Percentiles rank a stretch among this genome's conserved stretches.
These are phyloP conservation scores for Cymbopogon citratus DNA, from an alignment of 176 grass and related monocot genomes.

Conservation along the genomic window DNA sequence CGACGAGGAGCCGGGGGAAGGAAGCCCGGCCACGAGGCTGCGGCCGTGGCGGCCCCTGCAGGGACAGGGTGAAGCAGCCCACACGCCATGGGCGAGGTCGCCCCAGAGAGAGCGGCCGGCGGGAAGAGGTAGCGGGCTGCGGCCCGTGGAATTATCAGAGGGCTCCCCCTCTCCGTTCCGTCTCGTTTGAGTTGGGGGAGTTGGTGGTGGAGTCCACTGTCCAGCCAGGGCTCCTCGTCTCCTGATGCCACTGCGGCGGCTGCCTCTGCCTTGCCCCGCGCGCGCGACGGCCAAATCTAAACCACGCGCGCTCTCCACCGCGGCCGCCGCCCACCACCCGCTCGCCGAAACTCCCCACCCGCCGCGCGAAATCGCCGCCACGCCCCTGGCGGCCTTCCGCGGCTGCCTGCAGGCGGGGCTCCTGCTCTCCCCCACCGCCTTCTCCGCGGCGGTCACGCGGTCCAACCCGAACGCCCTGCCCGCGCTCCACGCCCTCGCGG, in stretches of 20 bases:
- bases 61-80: constrained; percentile 14
- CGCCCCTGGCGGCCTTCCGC: constrained; percentile 3
- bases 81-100: constrained; percentile 17
- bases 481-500: constrained; percentile 53
- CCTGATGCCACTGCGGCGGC: constrained; percentile 34
- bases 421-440: constrained; percentile 24
- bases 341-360: constrained; percentile 30
- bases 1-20: background rate
- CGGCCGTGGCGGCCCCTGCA: background rate
- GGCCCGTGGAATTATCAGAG: background rate
- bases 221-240: background rate
- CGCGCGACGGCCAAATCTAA: constrained; percentile 13
- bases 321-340: constrained; percentile 28
- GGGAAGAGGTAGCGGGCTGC: background rate
- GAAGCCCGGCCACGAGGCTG: background rate
- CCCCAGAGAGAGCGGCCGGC: constrained; percentile 18
- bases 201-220: background rate
- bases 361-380: background rate
- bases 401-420: background rate
- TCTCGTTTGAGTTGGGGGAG: background rate
- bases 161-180: background rate
- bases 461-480: constrained; percentile 16
- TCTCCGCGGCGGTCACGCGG: constrained; percentile 37
- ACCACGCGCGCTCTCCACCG: too few relatives aligned
- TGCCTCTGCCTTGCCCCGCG: background rate